Conservation (phyloP, 2,329 filamentous ascomycete species). For the Bipolaris sorokiniana region DNA sequence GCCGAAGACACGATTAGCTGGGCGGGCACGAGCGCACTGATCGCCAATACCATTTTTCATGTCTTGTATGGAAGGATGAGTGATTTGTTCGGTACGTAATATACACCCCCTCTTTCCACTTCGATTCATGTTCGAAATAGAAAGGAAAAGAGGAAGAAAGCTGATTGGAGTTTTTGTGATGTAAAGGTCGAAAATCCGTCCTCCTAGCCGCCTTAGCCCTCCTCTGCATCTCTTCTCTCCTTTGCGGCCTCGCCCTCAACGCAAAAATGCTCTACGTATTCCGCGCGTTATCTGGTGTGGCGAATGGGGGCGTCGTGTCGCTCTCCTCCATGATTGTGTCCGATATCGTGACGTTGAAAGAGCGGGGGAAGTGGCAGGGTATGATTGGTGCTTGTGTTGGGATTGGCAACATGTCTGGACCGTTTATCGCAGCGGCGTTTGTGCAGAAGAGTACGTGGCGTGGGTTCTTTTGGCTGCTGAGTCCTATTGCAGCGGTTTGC, state of each 20-base stretch:
- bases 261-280: conserved; percentile 67
- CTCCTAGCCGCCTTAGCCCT: conserved; percentile 61
- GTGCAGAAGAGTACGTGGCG: conserved; percentile 29
- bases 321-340: conserved; percentile 48
- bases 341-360: conserved; percentile 45
- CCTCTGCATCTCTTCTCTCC: conserved; percentile 62
- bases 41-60: conserved; percentile 67
- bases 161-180: neutral
- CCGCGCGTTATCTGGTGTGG: conserved; percentile 64
- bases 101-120: too few species aligned
- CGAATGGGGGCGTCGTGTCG: conserved; percentile 63
- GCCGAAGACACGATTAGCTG: conserved; percentile 60
- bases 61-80: conserved; percentile 68
- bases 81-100: conserved; percentile 60
- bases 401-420: conserved; percentile 32
- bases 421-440: conserved; percentile 35
- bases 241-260: conserved; percentile 64
- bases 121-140: neutral
- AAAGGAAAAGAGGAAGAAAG: neutral
- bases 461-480: conserved; percentile 30
- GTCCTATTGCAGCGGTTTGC: conserved; percentile 22
- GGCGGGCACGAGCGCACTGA: conserved; percentile 61
- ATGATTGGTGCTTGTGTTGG: conserved; percentile 36
- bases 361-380: conserved; percentile 49
- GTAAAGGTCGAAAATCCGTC: conserved; percentile 40